Evolutionary conservation across 208 protist species (phyloP).

Genomic region (Acanthamoeba healyi): DNA sequence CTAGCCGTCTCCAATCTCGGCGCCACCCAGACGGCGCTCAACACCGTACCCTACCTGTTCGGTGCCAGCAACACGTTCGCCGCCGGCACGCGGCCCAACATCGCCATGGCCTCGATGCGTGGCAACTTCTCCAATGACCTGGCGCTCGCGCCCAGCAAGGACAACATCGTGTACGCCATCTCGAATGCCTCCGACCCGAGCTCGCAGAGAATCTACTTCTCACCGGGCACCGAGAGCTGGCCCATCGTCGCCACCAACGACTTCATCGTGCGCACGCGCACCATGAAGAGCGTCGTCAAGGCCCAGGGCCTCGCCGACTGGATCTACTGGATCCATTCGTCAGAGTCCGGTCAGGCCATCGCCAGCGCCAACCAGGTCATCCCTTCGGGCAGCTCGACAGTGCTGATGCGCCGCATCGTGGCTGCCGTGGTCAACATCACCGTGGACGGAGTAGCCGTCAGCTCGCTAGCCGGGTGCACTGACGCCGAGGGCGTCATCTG

Average conservation of each 20-base stretch:
- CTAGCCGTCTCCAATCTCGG: too few relatives aligned
- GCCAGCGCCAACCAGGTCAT: neutral
- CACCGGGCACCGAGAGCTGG: slow-evolving; percentile 2
- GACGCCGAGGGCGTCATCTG: neutral
- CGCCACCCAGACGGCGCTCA: too few relatives aligned
- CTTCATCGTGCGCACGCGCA: neutral
- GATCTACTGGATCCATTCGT: neutral
- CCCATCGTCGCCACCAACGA: neutral
- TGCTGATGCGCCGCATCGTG: neutral
- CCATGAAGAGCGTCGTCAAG: neutral
- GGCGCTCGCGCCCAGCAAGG: neutral
- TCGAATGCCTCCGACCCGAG: neutral
- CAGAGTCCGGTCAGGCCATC: neutral
- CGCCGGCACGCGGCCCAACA: too few relatives aligned
- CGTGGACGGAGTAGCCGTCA: neutral
- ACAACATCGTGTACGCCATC: neutral
- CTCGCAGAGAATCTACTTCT: neutral
- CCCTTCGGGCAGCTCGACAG: neutral
- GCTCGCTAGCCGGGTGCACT: neutral
- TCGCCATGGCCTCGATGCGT: too few relatives aligned
- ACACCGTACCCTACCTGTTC: too few relatives aligned
- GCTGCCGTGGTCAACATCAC: neutral
- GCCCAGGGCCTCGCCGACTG: neutral
- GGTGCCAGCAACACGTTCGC: too few relatives aligned
- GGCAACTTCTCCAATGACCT: too few relatives aligned